phyloP scores from a whole-genome alignment of 2,329 filamentous ascomycete species.

The Colletotrichum sp. region DNA sequence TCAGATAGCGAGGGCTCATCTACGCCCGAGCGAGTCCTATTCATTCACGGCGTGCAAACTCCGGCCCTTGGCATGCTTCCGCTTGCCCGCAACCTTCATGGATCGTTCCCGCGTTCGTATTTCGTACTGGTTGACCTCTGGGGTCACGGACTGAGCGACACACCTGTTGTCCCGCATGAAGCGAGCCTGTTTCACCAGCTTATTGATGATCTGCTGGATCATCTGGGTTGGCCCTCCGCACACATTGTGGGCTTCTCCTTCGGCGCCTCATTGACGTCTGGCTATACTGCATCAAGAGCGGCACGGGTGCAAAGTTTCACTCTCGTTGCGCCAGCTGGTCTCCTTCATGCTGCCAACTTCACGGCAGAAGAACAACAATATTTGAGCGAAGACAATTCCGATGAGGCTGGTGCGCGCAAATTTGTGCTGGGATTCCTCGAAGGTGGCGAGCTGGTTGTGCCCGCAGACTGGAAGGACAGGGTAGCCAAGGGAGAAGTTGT shows the following conservation, averaged over 20 bases:
- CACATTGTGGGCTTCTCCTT: slow-evolving; percentile 58
- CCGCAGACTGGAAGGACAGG: slow-evolving; percentile 47
- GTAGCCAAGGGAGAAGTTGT: slow-evolving; percentile 48
- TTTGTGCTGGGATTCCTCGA: slow-evolving; percentile 47
- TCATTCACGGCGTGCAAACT: slow-evolving; percentile 58
- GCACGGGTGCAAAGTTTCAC: slow-evolving; percentile 36
- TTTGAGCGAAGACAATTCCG: slow-evolving; percentile 26
- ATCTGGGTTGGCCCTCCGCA: slow-evolving; percentile 44
- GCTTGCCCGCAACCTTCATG: slow-evolving; percentile 39
- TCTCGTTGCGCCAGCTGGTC: slow-evolving; percentile 53
- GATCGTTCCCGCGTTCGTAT: slow-evolving; percentile 29
- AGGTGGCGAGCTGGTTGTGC: slow-evolving; percentile 45
- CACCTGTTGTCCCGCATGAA: slow-evolving; percentile 46
- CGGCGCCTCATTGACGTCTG: slow-evolving; percentile 43
- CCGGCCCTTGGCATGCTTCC: slow-evolving; percentile 53
- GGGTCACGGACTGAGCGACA: slow-evolving; percentile 59
- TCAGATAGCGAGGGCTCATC: background rate
- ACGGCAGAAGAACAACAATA: slow-evolving; percentile 26
- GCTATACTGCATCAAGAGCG: slow-evolving; percentile 38
- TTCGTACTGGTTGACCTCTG: slow-evolving; percentile 54
- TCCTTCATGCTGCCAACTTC: slow-evolving; percentile 36
- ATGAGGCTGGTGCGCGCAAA: slow-evolving; percentile 34
- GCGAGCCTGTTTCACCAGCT: slow-evolving; percentile 46
- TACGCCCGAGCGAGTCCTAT: slow-evolving; percentile 36
- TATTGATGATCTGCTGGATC: slow-evolving; percentile 41